Evolutionary conservation across 441 rosid species (phyloP), one percentile per base, ranked within the genome.

Genomic region (Iberis amara): DNA sequence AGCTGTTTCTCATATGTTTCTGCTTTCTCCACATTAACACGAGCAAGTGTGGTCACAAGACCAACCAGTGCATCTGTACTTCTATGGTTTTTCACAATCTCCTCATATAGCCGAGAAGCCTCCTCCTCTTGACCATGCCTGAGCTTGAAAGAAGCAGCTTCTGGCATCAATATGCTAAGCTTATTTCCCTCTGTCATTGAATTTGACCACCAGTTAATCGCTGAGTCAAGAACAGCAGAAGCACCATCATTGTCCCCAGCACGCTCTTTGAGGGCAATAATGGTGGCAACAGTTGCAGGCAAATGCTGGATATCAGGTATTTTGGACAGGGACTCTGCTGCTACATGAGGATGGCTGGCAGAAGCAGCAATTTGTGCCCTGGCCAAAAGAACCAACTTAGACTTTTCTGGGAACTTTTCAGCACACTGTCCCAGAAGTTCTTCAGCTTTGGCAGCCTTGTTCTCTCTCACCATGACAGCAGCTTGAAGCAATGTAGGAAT

Each of bases 121-220:
- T 83, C 96, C 61, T 83, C 86, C 57, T 76, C 87, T 59, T 56
- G 58, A 44, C 96, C 96, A 59, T 88, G 91, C 78, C 86, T 75
- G 72, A 88, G 77, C 78, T 79, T 88, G 75, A 91, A 88, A 57
- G 91, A 75, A 61, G 96, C 98, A 59, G 98, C 96, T 70, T 88
- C 85, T 37, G 74, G 83, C 94, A 88, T 85, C 60, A 88, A 75
- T 39, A 80, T 47, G 53, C 75, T 55, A 46, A 91, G 79, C 65
- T 80, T 78, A 65, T 68, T 74, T 59, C 78, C 79, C 76, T 91
- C 94, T 0, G 78, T 76, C 98, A 91, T 91, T 41, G 94, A 78
- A 55, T 79, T 71, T 18, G 84, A 81, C 98, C 98, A 91, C 83
- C 90, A 91, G 45, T 73, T 79, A 61, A 83, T 77, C 0, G 96